Percentiles rank a stretch among this genome's conserved stretches.
phyloP scores from a whole-genome alignment of 225 moss, liverwort and hornwort species.

The Pseudisothecium myosuroides region DNA sequence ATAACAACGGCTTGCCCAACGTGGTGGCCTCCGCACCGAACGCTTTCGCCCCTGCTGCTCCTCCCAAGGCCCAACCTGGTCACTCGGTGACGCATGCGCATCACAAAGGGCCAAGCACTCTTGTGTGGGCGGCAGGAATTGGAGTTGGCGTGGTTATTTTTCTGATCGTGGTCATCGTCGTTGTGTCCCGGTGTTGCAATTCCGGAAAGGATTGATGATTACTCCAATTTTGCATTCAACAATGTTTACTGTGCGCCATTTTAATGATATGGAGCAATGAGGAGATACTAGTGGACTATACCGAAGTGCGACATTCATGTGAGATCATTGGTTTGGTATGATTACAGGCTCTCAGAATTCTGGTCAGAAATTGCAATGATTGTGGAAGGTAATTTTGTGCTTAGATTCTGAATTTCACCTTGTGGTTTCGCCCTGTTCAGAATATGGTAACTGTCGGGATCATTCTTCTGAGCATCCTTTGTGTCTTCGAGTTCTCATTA shows the following conservation, averaged over 20 bases:
- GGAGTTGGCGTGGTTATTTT: conserved; percentile 15
- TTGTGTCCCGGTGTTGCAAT: conserved; percentile 9
- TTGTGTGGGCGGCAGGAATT: conserved; percentile 21
- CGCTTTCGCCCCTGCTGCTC: background rate
- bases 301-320: background rate
- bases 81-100: background rate
- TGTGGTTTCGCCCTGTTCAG: background rate
- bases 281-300: background rate
- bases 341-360: background rate
- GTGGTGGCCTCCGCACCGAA: background rate
- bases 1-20: background rate
- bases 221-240: background rate
- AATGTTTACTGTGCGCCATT: background rate
- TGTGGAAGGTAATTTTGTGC: background rate
- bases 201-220: background rate
- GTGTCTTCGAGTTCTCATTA: background rate
- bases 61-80: conserved; percentile 21
- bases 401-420: background rate
- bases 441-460: background rate
- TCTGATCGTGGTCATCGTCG: conserved; percentile 7
- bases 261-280: background rate
- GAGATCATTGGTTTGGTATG: background rate
- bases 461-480: background rate
- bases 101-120: background rate
- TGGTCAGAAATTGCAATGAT: background rate